Evolutionary conservation across 2,329 filamentous ascomycete species (phyloP).

Genomic region (Fusarium marasasianum): DNA sequence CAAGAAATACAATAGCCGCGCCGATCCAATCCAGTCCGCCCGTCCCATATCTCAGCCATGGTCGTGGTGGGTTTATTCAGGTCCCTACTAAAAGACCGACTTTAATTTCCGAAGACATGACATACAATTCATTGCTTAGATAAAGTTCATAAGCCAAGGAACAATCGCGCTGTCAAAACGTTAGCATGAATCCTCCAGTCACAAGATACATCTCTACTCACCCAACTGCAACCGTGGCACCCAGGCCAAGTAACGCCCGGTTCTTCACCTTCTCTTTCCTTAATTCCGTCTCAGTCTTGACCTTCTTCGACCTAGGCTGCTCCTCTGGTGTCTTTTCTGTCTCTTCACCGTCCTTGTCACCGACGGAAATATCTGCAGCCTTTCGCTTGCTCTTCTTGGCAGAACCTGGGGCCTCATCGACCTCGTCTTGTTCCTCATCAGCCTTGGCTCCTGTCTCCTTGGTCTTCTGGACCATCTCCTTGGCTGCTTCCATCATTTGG

Average conservation of each 20-base stretch:
- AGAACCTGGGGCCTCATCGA: constrained; percentile 50
- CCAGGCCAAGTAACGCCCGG: constrained; percentile 85
- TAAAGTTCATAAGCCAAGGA: constrained; percentile 62
- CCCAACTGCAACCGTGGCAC: constrained; percentile 89
- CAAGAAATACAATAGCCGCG: constrained; percentile 39
- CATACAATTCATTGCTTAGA: constrained; percentile 49
- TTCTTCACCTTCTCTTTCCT: constrained; percentile 88
- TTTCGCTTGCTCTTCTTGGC: constrained; percentile 75
- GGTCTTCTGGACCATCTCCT: constrained; percentile 83
- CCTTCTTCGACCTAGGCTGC: constrained; percentile 74
- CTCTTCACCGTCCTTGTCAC: constrained; percentile 60
- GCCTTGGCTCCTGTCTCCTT: constrained; percentile 56
- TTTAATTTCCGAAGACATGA: constrained; percentile 32
- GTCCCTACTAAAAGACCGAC: constrained; percentile 5
- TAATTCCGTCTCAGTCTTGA: constrained; percentile 81
- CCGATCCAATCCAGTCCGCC: constrained; percentile 44
- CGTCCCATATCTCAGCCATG: constrained; percentile 37
- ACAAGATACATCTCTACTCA: constrained; percentile 61
- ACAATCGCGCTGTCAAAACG: constrained; percentile 53
- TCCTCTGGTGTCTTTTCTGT: constrained; percentile 48
- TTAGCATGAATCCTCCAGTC: constrained; percentile 18
- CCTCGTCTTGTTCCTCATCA: constrained; percentile 50
- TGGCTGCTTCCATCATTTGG: constrained; percentile 86
- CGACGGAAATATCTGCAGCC: constrained; percentile 75
- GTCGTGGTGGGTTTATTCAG: constrained; percentile 25